Conservation (phyloP, 163 green algal species). For the Chlorella variabilis region DNA sequence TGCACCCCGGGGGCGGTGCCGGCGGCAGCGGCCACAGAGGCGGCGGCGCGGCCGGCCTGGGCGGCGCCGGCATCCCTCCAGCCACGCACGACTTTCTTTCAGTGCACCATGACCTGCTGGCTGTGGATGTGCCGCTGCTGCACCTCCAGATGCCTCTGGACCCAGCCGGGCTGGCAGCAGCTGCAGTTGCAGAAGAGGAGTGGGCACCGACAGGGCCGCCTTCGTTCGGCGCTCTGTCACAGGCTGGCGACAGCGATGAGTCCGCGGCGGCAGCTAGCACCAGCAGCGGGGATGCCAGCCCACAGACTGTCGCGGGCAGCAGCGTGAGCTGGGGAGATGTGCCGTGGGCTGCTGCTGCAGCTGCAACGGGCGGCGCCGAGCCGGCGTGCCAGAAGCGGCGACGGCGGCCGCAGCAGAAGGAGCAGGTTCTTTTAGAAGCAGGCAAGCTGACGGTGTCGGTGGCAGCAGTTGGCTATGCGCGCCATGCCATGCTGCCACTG, state of each 20-base stretch:
- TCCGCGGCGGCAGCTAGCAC: too few relatives aligned
- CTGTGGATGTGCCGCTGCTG: constrained; percentile 50
- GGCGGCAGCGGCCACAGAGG: background rate
- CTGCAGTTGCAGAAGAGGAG: background rate
- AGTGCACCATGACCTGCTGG: constrained; percentile 28
- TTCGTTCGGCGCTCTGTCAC: too few relatives aligned
- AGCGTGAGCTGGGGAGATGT: background rate
- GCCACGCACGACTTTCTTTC: constrained; percentile 30
- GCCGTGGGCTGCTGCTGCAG: too few relatives aligned
- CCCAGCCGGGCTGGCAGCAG: constrained; percentile 13
- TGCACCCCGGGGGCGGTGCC: constrained; percentile 4
- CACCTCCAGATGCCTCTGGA: constrained; percentile 50
- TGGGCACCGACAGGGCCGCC: too few relatives aligned
- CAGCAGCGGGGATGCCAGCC: background rate
- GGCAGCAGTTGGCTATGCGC: constrained; percentile 6
- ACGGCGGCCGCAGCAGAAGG: background rate
- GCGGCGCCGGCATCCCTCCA: background rate
- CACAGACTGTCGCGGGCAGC: background rate
- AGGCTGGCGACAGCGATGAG: too few relatives aligned
- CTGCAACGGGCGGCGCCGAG: too few relatives aligned
- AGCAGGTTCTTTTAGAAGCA: constrained; percentile 9
- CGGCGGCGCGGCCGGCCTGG: background rate
- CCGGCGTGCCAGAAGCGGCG: background rate
- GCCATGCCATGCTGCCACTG: constrained; percentile 35
- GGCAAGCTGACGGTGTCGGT: background rate